phyloP scores from a whole-genome alignment of 306 rosid genomes.

The Lathyrus tuberosus region DNA sequence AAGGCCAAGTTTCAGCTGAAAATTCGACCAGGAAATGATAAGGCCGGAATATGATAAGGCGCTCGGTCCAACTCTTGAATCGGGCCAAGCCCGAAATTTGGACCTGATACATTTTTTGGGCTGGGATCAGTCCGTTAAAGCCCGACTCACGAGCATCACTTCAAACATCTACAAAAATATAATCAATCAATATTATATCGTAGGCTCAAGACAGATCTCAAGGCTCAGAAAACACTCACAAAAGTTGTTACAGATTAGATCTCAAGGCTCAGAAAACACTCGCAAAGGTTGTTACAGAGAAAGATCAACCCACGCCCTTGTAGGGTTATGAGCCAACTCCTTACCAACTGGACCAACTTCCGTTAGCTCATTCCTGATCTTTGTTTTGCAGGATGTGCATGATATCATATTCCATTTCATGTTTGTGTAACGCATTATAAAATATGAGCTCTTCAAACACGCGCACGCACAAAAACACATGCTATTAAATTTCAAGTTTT shows the following conservation, averaged over 20 bases:
- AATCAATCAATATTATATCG: not conserved
- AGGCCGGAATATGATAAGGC: not conserved
- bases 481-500: not conserved
- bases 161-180: not conserved
- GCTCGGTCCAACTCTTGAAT: not conserved
- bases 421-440: not conserved
- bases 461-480: not conserved
- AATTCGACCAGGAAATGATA: not conserved
- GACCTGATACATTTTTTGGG: not conserved
- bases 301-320: too few species aligned
- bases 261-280: too few species aligned
- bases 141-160: not conserved
- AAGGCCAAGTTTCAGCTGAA: not conserved
- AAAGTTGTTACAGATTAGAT: too few species aligned
- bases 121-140: not conserved
- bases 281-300: too few species aligned
- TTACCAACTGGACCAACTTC: too few species aligned
- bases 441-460: not conserved
- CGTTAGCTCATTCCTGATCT: not conserved
- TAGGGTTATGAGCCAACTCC: too few species aligned
- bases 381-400: not conserved
- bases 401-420: slow-evolving; percentile 6
- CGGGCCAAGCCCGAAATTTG: not conserved
- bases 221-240: too few species aligned
- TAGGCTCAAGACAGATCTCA: not conserved